phyloP scores from a whole-genome alignment of 192 early-diverging fungal genomes.

The Ambispora gerdemannii region DNA sequence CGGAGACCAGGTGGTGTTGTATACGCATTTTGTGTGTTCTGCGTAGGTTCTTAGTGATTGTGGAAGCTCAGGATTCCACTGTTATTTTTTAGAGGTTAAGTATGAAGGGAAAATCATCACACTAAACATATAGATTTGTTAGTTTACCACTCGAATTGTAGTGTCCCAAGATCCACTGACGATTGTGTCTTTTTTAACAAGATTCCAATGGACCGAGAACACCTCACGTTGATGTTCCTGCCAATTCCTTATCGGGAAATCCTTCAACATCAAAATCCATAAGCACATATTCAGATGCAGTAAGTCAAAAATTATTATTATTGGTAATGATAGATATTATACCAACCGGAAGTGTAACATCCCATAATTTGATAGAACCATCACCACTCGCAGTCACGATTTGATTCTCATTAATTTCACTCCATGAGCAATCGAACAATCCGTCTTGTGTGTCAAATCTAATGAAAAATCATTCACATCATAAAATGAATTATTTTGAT shows the following conservation, averaged over 20 bases:
- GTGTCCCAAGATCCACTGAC: slow-evolving; percentile 94
- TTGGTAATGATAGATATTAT: background rate
- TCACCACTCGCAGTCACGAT: slow-evolving; percentile 88
- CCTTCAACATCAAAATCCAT: slow-evolving; percentile 41
- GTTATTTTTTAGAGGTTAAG: background rate
- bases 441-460: slow-evolving; percentile 98
- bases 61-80: slow-evolving; percentile 85
- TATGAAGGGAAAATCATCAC: background rate
- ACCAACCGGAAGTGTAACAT: slow-evolving; percentile 76
- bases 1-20: slow-evolving; percentile 84
- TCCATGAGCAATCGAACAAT: slow-evolving; percentile 93
- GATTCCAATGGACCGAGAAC: slow-evolving; percentile 93
- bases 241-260: slow-evolving; percentile 88
- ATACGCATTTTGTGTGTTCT: slow-evolving; percentile 95
- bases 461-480: slow-evolving; percentile 17
- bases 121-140: slow-evolving; percentile 1
- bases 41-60: slow-evolving; percentile 78
- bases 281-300: slow-evolving; percentile 9
- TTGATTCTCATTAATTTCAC: slow-evolving; percentile 94
- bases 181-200: slow-evolving; percentile 84
- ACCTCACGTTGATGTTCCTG: slow-evolving; percentile 92
- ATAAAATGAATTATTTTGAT: slow-evolving; percentile 4
- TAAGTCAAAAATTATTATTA: background rate
- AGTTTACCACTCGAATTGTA: slow-evolving; percentile 81
- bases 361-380: slow-evolving; percentile 94